Percentiles rank a stretch among this genome's conserved stretches.
phyloP scores from a whole-genome alignment of 2,329 filamentous ascomycete genomes.

The Thyridium curvatum region DNA sequence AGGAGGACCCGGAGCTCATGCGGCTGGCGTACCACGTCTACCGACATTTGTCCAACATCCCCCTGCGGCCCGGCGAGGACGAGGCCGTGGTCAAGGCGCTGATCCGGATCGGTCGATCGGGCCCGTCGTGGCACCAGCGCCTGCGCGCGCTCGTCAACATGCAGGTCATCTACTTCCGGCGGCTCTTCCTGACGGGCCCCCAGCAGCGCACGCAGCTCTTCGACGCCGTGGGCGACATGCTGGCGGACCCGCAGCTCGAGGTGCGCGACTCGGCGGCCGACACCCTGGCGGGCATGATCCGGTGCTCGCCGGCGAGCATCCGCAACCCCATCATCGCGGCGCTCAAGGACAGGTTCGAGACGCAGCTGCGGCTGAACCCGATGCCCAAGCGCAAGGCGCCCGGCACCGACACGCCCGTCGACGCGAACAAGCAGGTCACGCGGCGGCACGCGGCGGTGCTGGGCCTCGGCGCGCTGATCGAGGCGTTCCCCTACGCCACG shows the following conservation, averaged over 20 bases:
- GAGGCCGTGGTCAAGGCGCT: conserved; percentile 77
- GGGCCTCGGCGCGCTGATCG: conserved; percentile 82
- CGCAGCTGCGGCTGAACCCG: conserved; percentile 73
- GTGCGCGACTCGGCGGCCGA: conserved; percentile 89
- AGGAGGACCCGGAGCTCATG: conserved; percentile 94
- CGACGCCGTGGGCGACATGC: conserved; percentile 90
- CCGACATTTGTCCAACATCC: conserved; percentile 90
- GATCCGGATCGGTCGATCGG: conserved; percentile 79
- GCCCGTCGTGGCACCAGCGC: conserved; percentile 90
- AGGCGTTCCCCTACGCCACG: conserved; percentile 93
- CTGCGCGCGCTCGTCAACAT: conserved; percentile 95
- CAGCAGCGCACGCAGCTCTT: conserved; percentile 76
- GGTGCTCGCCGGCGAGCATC: conserved; percentile 79
- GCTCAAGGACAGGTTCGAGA: conserved; percentile 74
- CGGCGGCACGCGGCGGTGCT: conserved; percentile 85
- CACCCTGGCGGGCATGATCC: conserved; percentile 94
- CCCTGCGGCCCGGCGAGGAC: conserved; percentile 71
- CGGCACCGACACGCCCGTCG: conserved; percentile 63
- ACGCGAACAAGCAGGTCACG: conserved; percentile 71
- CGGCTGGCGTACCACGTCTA: conserved; percentile 94
- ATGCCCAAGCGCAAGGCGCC: conserved; percentile 67
- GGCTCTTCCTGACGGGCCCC: conserved; percentile 77
- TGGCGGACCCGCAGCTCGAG: conserved; percentile 85
- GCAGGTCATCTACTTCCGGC: conserved; percentile 96
- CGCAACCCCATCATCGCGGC: conserved; percentile 71